Base-by-base conservation (phyloP, 495 filamentous ascomycete genomes). In the Annulohypoxylon bovei region DNA sequence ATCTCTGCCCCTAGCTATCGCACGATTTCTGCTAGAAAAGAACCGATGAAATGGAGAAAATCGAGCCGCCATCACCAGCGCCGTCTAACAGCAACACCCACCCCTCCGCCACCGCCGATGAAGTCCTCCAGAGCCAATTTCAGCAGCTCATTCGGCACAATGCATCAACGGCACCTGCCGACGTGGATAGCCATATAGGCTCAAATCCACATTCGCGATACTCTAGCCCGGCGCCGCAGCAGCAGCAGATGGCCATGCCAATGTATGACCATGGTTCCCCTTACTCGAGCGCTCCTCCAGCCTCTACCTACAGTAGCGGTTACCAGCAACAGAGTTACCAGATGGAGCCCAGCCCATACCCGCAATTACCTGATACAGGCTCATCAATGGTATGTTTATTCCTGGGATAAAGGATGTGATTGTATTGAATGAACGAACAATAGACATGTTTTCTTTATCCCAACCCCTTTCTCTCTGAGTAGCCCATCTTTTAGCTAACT, bases 91-190 rank as follows among this genome's bases (percentile, higher is more conserved):
- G 46, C 42, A 57, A 65, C 44, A 68, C 58, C 14, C 46, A 55
- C 20, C 32, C 27, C 6, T 62, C 70, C 30, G 47, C 47, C 7
- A 65, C 37, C 27, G 44, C 68, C 62, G 75, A 76, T 37, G 83
- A 84, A 20, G 71, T 81, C 47, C 76, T 85, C n/a, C 75, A 80
- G 16, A 79, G 81, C 72, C 80, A 81, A 56, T 75, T 83, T 42
- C 81, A 85, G 39, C 77, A 86, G 35, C 62, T 84, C 12, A 68
- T 85, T 37, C 81, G 84, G 67, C 84, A 87, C 64, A 88, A 84
- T 70, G 70, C 82, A n/a, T 60, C 73, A 23, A 61, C 71, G 30
- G 66, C 77, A 12, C 40, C 70, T 6, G 44, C 68, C 12, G 72
- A 77, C n/a, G 68, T 71, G 42, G 44, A 70, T 11, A 74, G 66